Base-by-base conservation (phyloP, 805 yeast genomes). In the Barnettozyma wickerhamii region DNA sequence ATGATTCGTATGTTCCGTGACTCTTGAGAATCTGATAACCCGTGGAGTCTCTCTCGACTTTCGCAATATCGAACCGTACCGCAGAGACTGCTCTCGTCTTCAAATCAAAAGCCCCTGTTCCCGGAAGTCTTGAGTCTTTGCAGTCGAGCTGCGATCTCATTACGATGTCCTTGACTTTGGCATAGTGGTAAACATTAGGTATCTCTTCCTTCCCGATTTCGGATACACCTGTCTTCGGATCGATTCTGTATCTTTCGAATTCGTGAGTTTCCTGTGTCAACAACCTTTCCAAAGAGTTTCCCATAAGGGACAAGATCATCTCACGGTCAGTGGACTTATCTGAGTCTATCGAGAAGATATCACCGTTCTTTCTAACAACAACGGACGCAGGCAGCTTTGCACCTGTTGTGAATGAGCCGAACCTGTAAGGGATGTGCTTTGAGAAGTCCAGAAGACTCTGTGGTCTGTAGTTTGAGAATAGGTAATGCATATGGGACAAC, bases 71-170 rank as follows among this genome's bases (percentile, higher is more conserved):
- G 58, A 84, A 77, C 33, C 98, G 69, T 0, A 91, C 79, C 0
- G 95, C 85, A 42, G 88, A 79, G 0, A 84, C 95, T 0, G 97
- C 98, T 47, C 99, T 67, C 0, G 97, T 85, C 54, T 91, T 91
- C 42, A 91, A 64, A 62, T 91, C 99, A 68, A 93, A 91, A 0
- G 89, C 81, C 0, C 97, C 97, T 4, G 83, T 80, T 0, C 95
- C 95, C 0, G 97, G 97, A 28, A 93, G 66, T 28, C 85, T 64
- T 0, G 69, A 59, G 60, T 88, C 90, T 45, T 70, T 68, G 44
- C 96, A 88, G 62, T 91, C 99, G 35, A 93, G 69, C 60, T 91
- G 98, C 0, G 98, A 91, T 48, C 98, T 71, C 77, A 91, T 72
- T 12, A 91, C 56, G 52, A 93, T 85, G 31, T 74, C 70, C 4